These are phyloP conservation scores for Ophiostoma ulmi DNA, from an alignment of 2,329 filamentous ascomycete species.

Conservation along the genomic window DNA sequence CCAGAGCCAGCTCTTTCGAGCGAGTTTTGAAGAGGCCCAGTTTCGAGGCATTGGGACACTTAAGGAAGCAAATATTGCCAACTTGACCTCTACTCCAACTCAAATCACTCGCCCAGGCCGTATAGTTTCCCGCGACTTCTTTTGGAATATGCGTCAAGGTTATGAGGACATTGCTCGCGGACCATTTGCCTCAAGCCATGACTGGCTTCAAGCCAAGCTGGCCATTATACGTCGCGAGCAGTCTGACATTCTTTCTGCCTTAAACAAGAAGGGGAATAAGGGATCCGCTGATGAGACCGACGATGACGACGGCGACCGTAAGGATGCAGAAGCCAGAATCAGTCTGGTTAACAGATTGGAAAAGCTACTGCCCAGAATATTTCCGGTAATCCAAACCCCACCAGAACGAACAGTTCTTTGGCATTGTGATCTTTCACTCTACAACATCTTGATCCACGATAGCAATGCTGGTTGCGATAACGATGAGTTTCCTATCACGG, in stretches of 20 bases:
- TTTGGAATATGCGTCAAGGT: neutral
- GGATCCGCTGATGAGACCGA: neutral
- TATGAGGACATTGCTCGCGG: neutral
- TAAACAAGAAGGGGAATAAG: neutral
- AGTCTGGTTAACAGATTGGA: neutral
- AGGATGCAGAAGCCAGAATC: neutral
- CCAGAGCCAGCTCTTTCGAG: neutral
- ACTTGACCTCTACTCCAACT: neutral
- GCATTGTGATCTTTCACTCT: neutral
- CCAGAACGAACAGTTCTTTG: neutral
- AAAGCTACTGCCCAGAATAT: neutral
- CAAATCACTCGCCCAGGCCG: neutral
- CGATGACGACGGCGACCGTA: neutral
- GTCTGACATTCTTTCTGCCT: neutral
- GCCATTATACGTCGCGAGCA: neutral
- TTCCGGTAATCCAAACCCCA: neutral
- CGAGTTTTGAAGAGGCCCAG: neutral
- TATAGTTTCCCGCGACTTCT: neutral
- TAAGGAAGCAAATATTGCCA: neutral
- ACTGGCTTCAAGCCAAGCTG: neutral
- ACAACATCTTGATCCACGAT: neutral
- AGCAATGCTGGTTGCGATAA: neutral
- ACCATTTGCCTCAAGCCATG: neutral
- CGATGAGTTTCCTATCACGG: neutral
- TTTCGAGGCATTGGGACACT: neutral